These are phyloP conservation scores for Penium margaritaceum DNA, from an alignment of 139 green algal species.

Conservation along the genomic window DNA sequence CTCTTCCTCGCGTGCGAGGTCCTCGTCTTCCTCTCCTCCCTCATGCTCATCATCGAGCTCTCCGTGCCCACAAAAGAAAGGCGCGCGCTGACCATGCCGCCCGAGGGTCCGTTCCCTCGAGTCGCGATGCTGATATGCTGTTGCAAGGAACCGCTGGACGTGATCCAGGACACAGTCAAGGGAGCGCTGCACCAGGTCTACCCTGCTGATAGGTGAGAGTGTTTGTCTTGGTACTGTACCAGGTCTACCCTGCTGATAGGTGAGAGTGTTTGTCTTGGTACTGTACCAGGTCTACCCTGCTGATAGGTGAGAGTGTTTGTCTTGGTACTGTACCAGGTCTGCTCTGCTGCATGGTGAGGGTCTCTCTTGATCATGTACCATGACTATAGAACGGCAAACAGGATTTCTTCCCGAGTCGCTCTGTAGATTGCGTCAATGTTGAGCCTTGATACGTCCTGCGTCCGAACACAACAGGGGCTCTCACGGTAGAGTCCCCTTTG, in stretches of 20 bases:
- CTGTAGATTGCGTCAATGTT: too few species aligned
- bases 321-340: conserved; percentile 34
- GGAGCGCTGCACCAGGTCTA: conserved; percentile 29
- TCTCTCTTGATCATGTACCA: background rate
- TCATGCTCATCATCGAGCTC: conserved; percentile 33
- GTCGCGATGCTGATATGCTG: conserved; percentile 40
- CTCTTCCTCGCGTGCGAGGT: conserved; percentile 34
- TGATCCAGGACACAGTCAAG: conserved; percentile 37
- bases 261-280: background rate
- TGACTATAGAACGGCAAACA: too few species aligned
- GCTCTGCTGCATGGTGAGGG: background rate
- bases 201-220: conserved; percentile 19
- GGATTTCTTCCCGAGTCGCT: too few species aligned
- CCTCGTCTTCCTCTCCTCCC: conserved; percentile 33
- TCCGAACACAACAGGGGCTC: too few species aligned
- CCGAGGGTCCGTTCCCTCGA: conserved; percentile 16
- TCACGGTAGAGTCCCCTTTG: too few species aligned
- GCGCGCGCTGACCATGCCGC: background rate
- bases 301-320: conserved; percentile 24
- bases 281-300: conserved; percentile 29
- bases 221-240: conserved; percentile 34
- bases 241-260: conserved; percentile 24
- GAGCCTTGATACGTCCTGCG: too few species aligned
- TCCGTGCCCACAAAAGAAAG: conserved; percentile 6
- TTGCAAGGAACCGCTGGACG: conserved; percentile 35